A percentile compares a stretch with the other conserved stretches of the same genome.
Evolutionary conservation across 2,329 filamentous ascomycete genomes (phyloP).

Genomic region (Pseudonectria foliicola): DNA sequence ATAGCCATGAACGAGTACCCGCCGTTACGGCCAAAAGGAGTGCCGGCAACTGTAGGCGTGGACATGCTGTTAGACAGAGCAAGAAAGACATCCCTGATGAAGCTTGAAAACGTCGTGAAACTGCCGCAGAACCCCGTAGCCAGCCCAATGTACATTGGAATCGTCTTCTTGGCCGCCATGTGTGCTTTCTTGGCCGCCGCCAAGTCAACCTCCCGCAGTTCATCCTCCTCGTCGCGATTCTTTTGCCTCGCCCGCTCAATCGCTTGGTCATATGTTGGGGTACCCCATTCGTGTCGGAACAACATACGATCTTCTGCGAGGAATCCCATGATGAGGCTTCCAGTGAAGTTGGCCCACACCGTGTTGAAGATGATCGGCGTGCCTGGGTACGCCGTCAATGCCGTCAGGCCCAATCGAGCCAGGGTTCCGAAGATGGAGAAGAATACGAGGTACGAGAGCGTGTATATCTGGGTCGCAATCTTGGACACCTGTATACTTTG

Average conservation of each 20-base stretch:
- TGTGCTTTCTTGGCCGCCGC: slow-evolving; percentile 49
- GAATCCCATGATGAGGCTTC: slow-evolving; percentile 79
- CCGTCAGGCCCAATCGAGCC: slow-evolving; percentile 71
- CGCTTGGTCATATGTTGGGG: slow-evolving; percentile 30
- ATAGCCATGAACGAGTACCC: slow-evolving; percentile 82
- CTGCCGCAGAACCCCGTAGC: slow-evolving; percentile 84
- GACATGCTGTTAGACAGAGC: slow-evolving; percentile 67
- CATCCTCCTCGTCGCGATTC: slow-evolving; percentile 31
- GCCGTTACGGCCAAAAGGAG: slow-evolving; percentile 47
- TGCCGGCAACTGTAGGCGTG: slow-evolving; percentile 27
- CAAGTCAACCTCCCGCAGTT: slow-evolving; percentile 26
- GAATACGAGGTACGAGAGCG: slow-evolving; percentile 72
- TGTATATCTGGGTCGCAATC: slow-evolving; percentile 56
- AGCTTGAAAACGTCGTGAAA: slow-evolving; percentile 84
- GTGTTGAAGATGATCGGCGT: slow-evolving; percentile 67
- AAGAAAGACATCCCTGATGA: slow-evolving; percentile 73
- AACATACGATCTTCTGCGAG: slow-evolving; percentile 70
- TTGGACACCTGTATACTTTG: slow-evolving; percentile 33
- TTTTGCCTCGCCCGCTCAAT: slow-evolving; percentile 26
- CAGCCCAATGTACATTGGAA: slow-evolving; percentile 81
- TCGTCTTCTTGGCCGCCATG: slow-evolving; percentile 67
- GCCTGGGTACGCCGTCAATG: slow-evolving; percentile 71
- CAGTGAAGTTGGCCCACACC: slow-evolving; percentile 82
- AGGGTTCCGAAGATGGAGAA: slow-evolving; percentile 83
- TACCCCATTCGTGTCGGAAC: slow-evolving; percentile 63